Evolutionary conservation across 2,329 filamentous ascomycete species (phyloP).

Genomic region (Neopestalotiopsis sp.): DNA sequence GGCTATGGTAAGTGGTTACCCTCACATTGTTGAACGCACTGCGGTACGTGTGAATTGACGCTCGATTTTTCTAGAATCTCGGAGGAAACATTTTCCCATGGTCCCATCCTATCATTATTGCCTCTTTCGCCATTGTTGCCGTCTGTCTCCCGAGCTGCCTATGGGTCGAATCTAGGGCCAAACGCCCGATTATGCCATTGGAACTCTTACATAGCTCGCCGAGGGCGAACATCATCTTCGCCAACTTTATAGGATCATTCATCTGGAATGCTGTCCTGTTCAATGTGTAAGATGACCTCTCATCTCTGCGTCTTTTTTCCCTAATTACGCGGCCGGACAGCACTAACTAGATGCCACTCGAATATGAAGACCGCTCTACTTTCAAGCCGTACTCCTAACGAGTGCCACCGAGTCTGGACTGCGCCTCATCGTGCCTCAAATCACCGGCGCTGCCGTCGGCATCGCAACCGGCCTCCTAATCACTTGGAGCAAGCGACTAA

Average conservation of each 20-base stretch:
- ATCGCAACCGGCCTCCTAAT: slow-evolving; percentile 67
- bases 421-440: slow-evolving; percentile 68
- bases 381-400: slow-evolving; percentile 75
- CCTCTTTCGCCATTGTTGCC: slow-evolving; percentile 54
- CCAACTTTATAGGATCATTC: slow-evolving; percentile 58
- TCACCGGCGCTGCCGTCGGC: slow-evolving; percentile 60
- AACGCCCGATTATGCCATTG: slow-evolving; percentile 66
- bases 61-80: slow-evolving; percentile 49
- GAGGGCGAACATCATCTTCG: slow-evolving; percentile 61
- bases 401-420: slow-evolving; percentile 77
- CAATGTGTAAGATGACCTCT: slow-evolving; percentile 52
- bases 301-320: not conserved
- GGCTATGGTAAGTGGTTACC: slow-evolving; percentile 52
- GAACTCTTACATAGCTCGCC: slow-evolving; percentile 55
- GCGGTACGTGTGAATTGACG: not conserved
- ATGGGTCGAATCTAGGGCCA: slow-evolving; percentile 54
- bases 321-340: not conserved
- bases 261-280: slow-evolving; percentile 63
- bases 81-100: slow-evolving; percentile 67
- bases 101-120: slow-evolving; percentile 64
- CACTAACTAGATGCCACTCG: not conserved
- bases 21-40: not conserved
- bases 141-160: slow-evolving; percentile 57
- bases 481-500: slow-evolving; percentile 62
- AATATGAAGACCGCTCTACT: slow-evolving; percentile 69